A percentile compares a stretch with the other conserved stretches of the same genome.
Evolutionary conservation across 108 stramenopile genomes (phyloP).

Genomic region (Nitzschia inconspicua): DNA sequence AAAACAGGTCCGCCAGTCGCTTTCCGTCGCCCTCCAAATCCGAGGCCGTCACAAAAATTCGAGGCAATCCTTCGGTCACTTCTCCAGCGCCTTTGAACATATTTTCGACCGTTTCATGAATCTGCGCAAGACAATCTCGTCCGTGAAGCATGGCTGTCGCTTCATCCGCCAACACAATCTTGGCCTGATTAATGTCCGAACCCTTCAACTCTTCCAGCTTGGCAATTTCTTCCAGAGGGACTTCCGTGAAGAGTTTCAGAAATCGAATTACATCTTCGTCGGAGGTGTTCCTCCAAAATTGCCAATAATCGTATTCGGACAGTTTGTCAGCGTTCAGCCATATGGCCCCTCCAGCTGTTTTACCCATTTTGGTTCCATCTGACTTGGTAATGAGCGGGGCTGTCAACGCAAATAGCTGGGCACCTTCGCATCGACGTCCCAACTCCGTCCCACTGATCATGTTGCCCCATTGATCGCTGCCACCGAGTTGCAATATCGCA

Average conservation of each 20-base stretch:
- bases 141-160: conserved; percentile 94
- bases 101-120: conserved; percentile 83
- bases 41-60: conserved; percentile 49
- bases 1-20: conserved; percentile 80
- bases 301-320: conserved; percentile 97
- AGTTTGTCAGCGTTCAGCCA: conserved; percentile 94
- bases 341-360: conserved; percentile 94
- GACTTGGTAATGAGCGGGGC: conserved; percentile 96
- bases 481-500: conserved; percentile 91
- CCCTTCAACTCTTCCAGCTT: conserved; percentile 64
- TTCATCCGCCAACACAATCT: conserved; percentile 94
- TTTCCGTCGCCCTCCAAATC: conserved; percentile 43
- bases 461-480: conserved; percentile 99
- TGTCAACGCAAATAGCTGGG: conserved; percentile 90
- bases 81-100: conserved; percentile 69
- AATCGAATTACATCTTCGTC: conserved; percentile 95
- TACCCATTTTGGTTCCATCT: conserved; percentile 99
- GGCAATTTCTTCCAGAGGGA: conserved; percentile 83
- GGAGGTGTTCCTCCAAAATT: conserved; percentile 96
- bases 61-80: conserved; percentile 60
- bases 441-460: conserved; percentile 95
- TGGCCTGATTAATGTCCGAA: conserved; percentile 89
- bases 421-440: conserved; percentile 79
- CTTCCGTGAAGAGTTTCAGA: conserved; percentile 91
- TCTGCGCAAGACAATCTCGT: conserved; percentile 65